These are phyloP conservation scores for Rhytidiadelphus loreus DNA, from an alignment of 225 moss, liverwort and hornwort species.

Conservation along the genomic window DNA sequence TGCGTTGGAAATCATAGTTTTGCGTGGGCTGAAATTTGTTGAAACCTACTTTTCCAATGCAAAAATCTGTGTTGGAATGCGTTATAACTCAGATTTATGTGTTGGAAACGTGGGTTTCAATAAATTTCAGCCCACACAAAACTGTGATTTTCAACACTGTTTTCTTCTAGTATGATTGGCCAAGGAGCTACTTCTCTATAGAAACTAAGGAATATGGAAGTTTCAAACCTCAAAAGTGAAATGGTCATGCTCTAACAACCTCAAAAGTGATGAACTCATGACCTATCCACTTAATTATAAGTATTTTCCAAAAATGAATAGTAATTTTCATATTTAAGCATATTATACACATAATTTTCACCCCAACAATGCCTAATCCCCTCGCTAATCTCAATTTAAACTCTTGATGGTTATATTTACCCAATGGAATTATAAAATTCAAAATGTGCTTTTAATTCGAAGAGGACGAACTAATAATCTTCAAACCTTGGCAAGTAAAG, in stretches of 20 bases:
- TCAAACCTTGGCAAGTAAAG: too few species aligned
- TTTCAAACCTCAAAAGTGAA: neutral
- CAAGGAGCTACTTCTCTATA: neutral
- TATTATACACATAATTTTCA: neutral
- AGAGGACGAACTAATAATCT: neutral
- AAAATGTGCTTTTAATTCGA: too few species aligned
- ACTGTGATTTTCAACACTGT: too few species aligned
- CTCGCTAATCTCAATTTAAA: too few species aligned
- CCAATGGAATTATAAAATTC: neutral
- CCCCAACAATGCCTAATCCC: too few species aligned
- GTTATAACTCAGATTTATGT: too few species aligned
- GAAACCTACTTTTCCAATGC: too few species aligned
- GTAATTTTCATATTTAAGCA: neutral
- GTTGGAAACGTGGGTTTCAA: too few species aligned
- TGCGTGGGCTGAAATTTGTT: too few species aligned
- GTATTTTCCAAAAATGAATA: neutral
- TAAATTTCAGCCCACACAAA: too few species aligned
- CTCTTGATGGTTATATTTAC: neutral
- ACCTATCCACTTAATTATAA: neutral
- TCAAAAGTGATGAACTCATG: neutral
- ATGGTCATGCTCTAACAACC: rapidly evolving
- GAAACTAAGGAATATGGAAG: neutral
- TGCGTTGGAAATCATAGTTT: too few species aligned
- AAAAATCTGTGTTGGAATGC: too few species aligned
- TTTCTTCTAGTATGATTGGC: neutral